phyloP scores from a whole-genome alignment of 2,329 filamentous ascomycete genomes.

The Cladosporium sp. region DNA sequence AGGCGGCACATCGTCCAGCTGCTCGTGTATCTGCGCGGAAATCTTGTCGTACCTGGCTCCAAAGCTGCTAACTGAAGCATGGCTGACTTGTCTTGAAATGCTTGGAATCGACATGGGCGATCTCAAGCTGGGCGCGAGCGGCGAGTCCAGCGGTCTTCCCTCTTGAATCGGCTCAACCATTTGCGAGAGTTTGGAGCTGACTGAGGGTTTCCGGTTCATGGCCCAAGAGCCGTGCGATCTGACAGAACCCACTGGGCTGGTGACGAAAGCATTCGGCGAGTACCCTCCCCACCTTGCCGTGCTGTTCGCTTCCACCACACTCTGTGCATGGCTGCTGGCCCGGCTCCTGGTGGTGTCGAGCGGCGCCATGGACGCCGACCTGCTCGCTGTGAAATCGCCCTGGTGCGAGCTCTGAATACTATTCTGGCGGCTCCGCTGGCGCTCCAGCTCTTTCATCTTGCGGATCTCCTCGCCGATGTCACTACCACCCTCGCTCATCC shows the following conservation, averaged over 20 bases:
- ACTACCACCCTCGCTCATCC: conserved; percentile 64
- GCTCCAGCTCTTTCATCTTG: conserved; percentile 60
- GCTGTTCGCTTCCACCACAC: conserved; percentile 71
- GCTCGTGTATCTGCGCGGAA: conserved; percentile 33
- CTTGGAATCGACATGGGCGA: conserved; percentile 21
- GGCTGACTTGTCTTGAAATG: conserved; percentile 27
- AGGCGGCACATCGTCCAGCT: conserved; percentile 29
- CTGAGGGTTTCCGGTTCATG: conserved; percentile 40
- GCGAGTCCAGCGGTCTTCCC: conserved; percentile 37
- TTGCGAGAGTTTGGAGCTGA: conserved; percentile 43
- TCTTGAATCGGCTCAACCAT: conserved; percentile 43
- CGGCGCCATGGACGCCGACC: conserved; percentile 6
- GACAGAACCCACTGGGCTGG: conserved; percentile 65
- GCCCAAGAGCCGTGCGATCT: conserved; percentile 49
- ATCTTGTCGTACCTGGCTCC: conserved; percentile 33
- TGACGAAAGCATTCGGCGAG: conserved; percentile 66
- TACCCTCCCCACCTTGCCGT: conserved; percentile 68
- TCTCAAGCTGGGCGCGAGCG: conserved; percentile 32
- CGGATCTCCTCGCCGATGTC: conserved; percentile 78
- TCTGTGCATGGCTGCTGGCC: conserved; percentile 58
- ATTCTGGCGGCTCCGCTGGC: conserved; percentile 29
- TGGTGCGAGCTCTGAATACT: conserved; percentile 28
- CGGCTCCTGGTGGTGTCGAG: conserved; percentile 65
- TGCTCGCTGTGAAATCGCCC: conserved; percentile 20
- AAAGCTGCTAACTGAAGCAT: conserved; percentile 28